These are phyloP conservation scores for Grosmannia penicillata DNA, from an alignment of 2,329 filamentous ascomycete genomes.

Conservation along the genomic window DNA sequence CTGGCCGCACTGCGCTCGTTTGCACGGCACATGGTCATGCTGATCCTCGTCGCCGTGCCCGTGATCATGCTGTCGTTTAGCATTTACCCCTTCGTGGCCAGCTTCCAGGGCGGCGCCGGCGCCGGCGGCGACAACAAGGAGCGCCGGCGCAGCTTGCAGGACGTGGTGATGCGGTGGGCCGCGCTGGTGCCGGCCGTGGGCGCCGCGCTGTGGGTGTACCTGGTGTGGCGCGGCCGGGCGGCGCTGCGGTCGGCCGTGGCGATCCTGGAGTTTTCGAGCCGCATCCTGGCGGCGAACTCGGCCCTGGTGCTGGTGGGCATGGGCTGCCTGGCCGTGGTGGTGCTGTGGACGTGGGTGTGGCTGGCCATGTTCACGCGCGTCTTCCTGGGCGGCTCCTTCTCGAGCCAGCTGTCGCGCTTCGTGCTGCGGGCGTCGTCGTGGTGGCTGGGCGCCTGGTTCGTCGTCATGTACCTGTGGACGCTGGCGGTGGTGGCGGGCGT, in stretches of 20 bases:
- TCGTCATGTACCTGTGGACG: conserved; percentile 92
- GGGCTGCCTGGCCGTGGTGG: conserved; percentile 56
- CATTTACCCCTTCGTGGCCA: conserved; percentile 80
- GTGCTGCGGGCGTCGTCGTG: conserved; percentile 79
- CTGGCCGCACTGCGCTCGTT: conserved; percentile 78
- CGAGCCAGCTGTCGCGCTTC: conserved; percentile 46
- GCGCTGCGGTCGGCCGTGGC: conserved; percentile 71
- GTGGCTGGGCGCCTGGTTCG: conserved; percentile 89
- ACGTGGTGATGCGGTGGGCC: conserved; percentile 76
- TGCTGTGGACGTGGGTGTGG: conserved; percentile 92
- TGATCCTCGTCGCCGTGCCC: conserved; percentile 73
- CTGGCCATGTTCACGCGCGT: conserved; percentile 91
- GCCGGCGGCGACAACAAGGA: conserved; percentile 48
- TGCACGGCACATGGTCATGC: conserved; percentile 65
- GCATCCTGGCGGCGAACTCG: conserved; percentile 72
- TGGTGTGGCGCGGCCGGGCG: conserved; percentile 65
- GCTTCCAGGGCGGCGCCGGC: conserved; percentile 57
- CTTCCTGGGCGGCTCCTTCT: conserved; percentile 82
- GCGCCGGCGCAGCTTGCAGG: conserved; percentile 77
- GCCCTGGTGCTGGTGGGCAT: conserved; percentile 76
- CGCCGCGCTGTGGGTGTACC: conserved; percentile 68
- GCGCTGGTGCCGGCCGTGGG: conserved; percentile 62
- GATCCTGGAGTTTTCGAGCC: conserved; percentile 84
- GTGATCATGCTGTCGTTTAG: conserved; percentile 79
- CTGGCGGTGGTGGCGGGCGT: conserved; percentile 75